Percentiles rank a stretch among this genome's conserved stretches.
These are phyloP conservation scores for Colletotrichum nymphaeae DNA, from an alignment of 2,329 filamentous ascomycete species.

Conservation along the genomic window DNA sequence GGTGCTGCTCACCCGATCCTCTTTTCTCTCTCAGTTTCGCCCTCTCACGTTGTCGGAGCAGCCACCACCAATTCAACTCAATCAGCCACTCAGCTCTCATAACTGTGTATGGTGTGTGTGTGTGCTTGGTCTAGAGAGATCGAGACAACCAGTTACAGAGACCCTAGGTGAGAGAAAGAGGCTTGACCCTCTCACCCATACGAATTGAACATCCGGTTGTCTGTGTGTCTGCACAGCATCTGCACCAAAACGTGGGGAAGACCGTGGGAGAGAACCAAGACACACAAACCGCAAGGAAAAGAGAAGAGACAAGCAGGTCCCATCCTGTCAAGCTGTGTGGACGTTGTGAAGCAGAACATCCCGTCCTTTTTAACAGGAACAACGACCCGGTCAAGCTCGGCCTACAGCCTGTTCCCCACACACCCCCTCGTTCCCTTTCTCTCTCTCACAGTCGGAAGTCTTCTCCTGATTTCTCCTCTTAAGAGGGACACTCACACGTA, in stretches of 20 bases:
- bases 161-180: not conserved
- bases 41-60: conserved; percentile 9
- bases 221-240: conserved; percentile 6
- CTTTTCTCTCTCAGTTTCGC: conserved; percentile 4
- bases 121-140: not conserved
- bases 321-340: not conserved
- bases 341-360: conserved; percentile 24
- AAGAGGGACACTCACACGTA: not conserved
- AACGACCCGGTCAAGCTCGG: conserved; percentile 28
- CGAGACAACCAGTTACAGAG: not conserved
- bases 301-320: conserved; percentile 18
- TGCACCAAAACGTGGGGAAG: conserved; percentile 27
- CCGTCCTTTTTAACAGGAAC: conserved; percentile 34
- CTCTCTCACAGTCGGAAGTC: not conserved
- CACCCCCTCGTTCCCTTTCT: not conserved
- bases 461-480: conserved; percentile 6
- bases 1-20: conserved; percentile 8
- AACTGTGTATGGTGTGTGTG: not conserved
- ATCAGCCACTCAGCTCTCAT: not conserved
- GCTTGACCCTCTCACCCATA: not conserved
- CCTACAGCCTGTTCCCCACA: conserved; percentile 10
- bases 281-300: not conserved
- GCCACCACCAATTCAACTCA: not conserved
- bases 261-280: not conserved
- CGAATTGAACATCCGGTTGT: not conserved